Conservation (phyloP, 768 basidiomycete species). For the Saitozyma sp. region DNA sequence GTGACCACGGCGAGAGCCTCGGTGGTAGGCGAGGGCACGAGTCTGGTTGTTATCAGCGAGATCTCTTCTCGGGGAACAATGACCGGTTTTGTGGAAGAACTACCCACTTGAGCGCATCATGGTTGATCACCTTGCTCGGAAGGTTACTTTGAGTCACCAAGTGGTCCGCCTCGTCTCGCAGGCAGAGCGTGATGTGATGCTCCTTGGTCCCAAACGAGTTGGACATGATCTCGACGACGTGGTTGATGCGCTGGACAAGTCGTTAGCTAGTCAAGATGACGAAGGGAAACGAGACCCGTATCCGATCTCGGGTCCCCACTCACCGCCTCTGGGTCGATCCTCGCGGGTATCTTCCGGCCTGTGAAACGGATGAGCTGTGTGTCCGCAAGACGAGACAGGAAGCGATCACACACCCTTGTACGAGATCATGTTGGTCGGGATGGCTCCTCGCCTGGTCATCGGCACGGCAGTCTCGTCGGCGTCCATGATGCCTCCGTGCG, state of each 20-base stretch:
- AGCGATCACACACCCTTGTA: slow-evolving; percentile 31
- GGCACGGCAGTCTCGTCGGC: slow-evolving; percentile 10
- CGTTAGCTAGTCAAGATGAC: slow-evolving; percentile 1
- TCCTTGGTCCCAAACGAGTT: slow-evolving; percentile 40
- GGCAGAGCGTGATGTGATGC: slow-evolving; percentile 44
- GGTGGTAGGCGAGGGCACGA: slow-evolving; percentile 41
- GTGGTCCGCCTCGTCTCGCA: slow-evolving; percentile 42
- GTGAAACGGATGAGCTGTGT: slow-evolving; percentile 2
- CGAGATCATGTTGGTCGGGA: slow-evolving; percentile 40
- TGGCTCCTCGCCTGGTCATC: slow-evolving; percentile 25
- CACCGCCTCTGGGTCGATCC: slow-evolving; percentile 46
- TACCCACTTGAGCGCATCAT: slow-evolving; percentile 39
- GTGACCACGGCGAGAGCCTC: slow-evolving; percentile 41
- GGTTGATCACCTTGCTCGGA: slow-evolving; percentile 36
- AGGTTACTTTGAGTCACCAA: slow-evolving; percentile 49
- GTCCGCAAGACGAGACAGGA: not conserved
- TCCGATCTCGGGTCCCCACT: not conserved
- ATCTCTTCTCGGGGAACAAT: not conserved
- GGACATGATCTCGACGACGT: slow-evolving; percentile 46
- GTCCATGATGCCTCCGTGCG: too few relatives aligned
- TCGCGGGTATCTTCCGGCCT: slow-evolving; percentile 39
- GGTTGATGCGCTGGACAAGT: slow-evolving; percentile 26
- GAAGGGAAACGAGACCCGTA: not conserved
- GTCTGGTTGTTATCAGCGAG: slow-evolving; percentile 16
- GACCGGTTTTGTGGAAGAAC: not conserved